Conservation (phyloP, 768 basidiomycete species). For the Suillus clintonianus region DNA sequence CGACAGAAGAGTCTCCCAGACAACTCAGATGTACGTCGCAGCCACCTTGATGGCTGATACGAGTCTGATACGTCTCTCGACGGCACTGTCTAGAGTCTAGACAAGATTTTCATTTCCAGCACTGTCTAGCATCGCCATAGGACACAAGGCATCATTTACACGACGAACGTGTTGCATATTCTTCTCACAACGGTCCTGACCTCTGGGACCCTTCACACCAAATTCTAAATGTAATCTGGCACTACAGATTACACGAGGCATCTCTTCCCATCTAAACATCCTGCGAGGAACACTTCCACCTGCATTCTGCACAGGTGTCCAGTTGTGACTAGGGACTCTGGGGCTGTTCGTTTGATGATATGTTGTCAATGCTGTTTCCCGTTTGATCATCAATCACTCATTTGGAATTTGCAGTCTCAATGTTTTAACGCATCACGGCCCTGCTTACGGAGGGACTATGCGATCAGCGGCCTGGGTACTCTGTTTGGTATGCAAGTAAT, state of each 20-base stretch:
- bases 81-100: neutral
- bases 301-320: neutral
- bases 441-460: neutral
- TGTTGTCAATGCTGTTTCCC: neutral
- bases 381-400: neutral
- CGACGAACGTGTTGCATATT: constrained; percentile 11
- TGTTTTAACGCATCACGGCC: too few relatives aligned
- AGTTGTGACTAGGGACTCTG: neutral
- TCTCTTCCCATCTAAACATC: neutral
- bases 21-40: constrained; percentile 16
- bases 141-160: constrained; percentile 20
- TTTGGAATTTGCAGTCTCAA: neutral
- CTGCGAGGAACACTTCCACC: neutral
- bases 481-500: neutral
- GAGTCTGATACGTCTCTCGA: neutral
- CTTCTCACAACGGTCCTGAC: constrained; percentile 24
- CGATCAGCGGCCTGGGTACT: neutral
- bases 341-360: constrained; percentile 1
- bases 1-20: constrained; percentile 22
- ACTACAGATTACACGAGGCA: neutral
- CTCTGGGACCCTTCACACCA: constrained; percentile 1
- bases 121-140: constrained; percentile 21
- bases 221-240: neutral
- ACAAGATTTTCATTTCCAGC: constrained; percentile 17
- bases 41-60: neutral